Base-by-base conservation (phyloP, 2,329 filamentous ascomycete species). In the Helotiales sp. region DNA sequence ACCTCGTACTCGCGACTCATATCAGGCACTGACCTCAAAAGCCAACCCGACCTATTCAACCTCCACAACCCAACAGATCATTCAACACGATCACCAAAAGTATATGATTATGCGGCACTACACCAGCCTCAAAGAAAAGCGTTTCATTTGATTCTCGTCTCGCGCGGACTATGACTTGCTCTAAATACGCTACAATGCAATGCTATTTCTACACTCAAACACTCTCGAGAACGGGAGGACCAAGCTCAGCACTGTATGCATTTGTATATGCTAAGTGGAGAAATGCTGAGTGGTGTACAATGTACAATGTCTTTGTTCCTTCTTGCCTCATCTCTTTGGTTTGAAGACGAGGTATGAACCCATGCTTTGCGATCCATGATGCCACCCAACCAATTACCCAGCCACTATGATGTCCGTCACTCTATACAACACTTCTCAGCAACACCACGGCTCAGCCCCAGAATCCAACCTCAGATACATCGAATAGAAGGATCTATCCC, bases 401-500 rank as follows among this genome's bases (percentile, higher is more conserved):
- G 36, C 36, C 36, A 40, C 36, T n/a, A 9, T 40, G 36, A 40
- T 40, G n/a, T 19, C 24, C 3, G 19, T 22, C 36, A 5, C 7
- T 9, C n/a, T 6, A 19, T 40, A 40, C n/a, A n/a, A n/a, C n/a
- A n/a, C n/a, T n/a, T n/a, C n/a, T n/a, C n/a, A n/a, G n/a, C n/a
- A n/a, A n/a, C n/a, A n/a, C n/a, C n/a, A n/a, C n/a, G n/a, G n/a
- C n/a, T n/a, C n/a, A n/a, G n/a, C n/a, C n/a, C n/a, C n/a, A n/a
- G n/a, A n/a, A n/a, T n/a, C n/a, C n/a, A n/a, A n/a, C n/a, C n/a
- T n/a, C n/a, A n/a, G n/a, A n/a, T n/a, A n/a, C 19, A 38, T 17
- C 9, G 19, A 3, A 19, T 17, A 44, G 22, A 27, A 13, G 40
- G 6, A 25, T 44, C 22, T 27, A 44, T 15, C 10, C 22, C 73